A percentile compares a stretch with the other conserved stretches of the same genome.
phyloP scores from a whole-genome alignment of 2,329 filamentous ascomycete genomes.

The Hirsutella thompsonii region DNA sequence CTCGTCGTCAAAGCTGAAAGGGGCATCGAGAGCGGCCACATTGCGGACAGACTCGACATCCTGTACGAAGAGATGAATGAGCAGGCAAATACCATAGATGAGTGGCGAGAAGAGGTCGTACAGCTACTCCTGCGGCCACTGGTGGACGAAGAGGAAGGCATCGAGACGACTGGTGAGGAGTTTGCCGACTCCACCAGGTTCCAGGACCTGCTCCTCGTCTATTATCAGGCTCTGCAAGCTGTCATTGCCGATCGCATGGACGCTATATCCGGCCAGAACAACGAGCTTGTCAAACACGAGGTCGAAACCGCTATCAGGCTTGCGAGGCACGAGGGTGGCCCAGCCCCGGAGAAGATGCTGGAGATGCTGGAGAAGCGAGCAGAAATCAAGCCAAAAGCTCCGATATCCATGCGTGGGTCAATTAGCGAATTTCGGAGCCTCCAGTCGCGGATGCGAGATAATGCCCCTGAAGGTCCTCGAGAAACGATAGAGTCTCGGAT shows the following conservation, averaged over 20 bases:
- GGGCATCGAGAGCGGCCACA: conserved; percentile 60
- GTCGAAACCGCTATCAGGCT: conserved; percentile 45
- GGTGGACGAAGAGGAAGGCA: conserved; percentile 65
- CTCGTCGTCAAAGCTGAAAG: conserved; percentile 34
- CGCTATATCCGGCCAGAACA: conserved; percentile 64
- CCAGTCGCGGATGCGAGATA: conserved; percentile 27
- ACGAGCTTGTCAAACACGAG: conserved; percentile 63
- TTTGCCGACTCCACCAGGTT: conserved; percentile 77
- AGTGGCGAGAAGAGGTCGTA: conserved; percentile 63
- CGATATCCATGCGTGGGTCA: conserved; percentile 57
- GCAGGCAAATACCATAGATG: conserved; percentile 57
- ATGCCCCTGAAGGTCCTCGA: conserved; percentile 17
- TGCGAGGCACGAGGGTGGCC: conserved; percentile 52
- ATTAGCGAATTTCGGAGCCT: conserved; percentile 58
- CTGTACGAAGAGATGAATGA: conserved; percentile 55
- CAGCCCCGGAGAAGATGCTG: conserved; percentile 52
- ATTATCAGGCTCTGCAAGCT: conserved; percentile 65
- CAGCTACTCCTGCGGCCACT: conserved; percentile 61
- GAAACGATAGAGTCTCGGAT: conserved; percentile 58
- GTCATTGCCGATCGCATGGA: conserved; percentile 68
- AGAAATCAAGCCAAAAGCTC: conserved; percentile 32
- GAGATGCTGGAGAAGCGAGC: conserved; percentile 36
- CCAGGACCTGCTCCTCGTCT: conserved; percentile 82
- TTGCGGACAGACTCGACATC: conserved; percentile 52
- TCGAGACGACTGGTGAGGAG: conserved; percentile 76